Base-by-base conservation (phyloP, 1,284 basidiomycete species). In the Wallemia ichthyophaga region DNA sequence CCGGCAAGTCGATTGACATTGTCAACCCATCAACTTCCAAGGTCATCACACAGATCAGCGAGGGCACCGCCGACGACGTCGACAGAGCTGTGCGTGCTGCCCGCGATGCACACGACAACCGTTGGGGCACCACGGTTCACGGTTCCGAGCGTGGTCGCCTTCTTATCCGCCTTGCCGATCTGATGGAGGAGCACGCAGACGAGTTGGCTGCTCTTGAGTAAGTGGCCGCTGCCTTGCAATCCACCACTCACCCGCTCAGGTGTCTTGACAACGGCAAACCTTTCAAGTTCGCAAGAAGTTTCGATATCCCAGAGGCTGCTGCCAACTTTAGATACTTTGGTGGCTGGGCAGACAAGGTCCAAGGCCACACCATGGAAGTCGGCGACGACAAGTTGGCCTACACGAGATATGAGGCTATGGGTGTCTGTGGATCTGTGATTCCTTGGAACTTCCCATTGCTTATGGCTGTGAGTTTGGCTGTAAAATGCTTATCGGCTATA, bases 371-470 rank as follows among this genome's bases (percentile, higher is more conserved):
- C 59, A 81, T 88, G 66, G 86, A 88, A 70, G 77, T 85, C 26
- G 80, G 85, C 67, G 81, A 81, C 67, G 74, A 73, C 59, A 88
- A 88, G 71, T 72, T 88, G 60, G 75, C 74, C 2, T 89, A 85
- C 72, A 85, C 85, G 19, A 76, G 81, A 27, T 86, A 94, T 69
- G 91, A 96, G 71, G 89, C 92, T 19, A 82, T 94, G 65, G 92
- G 91, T 64, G 88, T 95, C 61, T 88, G 83, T 65, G 86, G 83
- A 9, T 83, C 86, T 72, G 88, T 89, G 69, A 85, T 87, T 64
- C 82, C 62, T 48, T 63, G 62, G 66, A 89, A 91, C 71, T 91
- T 88, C 69, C 88, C 86, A 17, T 82, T 92, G 68, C 78, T 78
- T 64, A 89, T 91, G 85, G 85, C 84, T 81, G 74, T 61, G 67